A percentile compares a stretch with the other conserved stretches of the same genome.
These are phyloP conservation scores for Lecanoromycetidae sp. DNA, from an alignment of 2,329 filamentous ascomycete genomes.

Conservation along the genomic window DNA sequence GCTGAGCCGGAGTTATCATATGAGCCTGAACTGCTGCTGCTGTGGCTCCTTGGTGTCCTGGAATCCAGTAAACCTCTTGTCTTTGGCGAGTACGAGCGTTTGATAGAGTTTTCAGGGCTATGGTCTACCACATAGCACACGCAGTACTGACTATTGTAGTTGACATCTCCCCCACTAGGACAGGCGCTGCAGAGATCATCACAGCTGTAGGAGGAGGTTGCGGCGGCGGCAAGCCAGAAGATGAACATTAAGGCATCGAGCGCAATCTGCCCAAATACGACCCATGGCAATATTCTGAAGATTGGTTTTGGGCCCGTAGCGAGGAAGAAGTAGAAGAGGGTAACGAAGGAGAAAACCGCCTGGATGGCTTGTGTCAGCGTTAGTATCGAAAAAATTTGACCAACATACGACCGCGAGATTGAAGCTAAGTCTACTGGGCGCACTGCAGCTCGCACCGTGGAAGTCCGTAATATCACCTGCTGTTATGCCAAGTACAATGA, in stretches of 20 bases:
- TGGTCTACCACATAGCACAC: too few relatives aligned
- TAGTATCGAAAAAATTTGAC: too few relatives aligned
- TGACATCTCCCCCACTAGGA: not conserved
- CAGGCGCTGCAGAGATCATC: conserved; percentile 16
- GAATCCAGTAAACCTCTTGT: not conserved
- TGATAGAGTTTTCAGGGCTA: not conserved
- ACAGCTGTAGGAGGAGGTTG: conserved; percentile 12
- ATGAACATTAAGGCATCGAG: conserved; percentile 15
- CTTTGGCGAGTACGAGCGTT: conserved; percentile 7
- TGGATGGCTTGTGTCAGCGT: conserved; percentile 2
- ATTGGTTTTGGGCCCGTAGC: conserved; percentile 11
- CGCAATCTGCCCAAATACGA: conserved; percentile 9
- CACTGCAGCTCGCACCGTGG: conserved; percentile 3
- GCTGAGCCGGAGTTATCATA: not conserved
- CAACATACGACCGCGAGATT: conserved; percentile 17
- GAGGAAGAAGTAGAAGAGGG: conserved; percentile 14
- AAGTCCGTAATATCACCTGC: conserved; percentile 3
- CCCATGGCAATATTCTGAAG: conserved; percentile 12
- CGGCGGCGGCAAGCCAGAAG: conserved; percentile 15
- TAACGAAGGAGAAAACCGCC: conserved; percentile 14
- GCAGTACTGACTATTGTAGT: conserved; percentile 2
- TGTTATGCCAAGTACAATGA: conserved; percentile 15
- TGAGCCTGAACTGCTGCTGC: not conserved
- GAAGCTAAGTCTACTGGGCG: conserved; percentile 11
- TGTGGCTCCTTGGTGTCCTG: not conserved